These are phyloP conservation scores for Microbotryum intermedium DNA, from an alignment of 1,284 basidiomycete genomes.

Conservation along the genomic window DNA sequence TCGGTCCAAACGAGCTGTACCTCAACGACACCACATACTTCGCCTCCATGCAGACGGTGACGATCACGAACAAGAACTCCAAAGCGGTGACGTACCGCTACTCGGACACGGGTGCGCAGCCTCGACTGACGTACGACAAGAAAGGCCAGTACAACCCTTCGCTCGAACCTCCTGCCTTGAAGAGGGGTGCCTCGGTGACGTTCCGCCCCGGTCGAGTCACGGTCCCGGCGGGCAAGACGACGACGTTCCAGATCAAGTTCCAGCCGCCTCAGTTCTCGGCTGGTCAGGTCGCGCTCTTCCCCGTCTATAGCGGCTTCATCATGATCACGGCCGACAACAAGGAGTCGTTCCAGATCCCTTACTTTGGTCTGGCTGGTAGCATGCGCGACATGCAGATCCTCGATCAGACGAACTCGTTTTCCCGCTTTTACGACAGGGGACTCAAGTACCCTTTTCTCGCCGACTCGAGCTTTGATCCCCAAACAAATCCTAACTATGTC, in stretches of 20 bases:
- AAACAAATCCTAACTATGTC: too few relatives aligned
- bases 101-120: not conserved
- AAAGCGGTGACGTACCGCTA: constrained; percentile 11
- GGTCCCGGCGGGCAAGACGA: constrained; percentile 3
- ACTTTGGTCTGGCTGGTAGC: constrained; percentile 21
- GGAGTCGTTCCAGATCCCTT: constrained; percentile 14
- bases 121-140: not conserved
- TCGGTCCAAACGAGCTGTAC: constrained; percentile 54
- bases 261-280: constrained; percentile 5
- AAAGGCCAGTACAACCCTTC: not conserved
- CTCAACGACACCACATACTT: constrained; percentile 63
- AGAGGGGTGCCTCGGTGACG: too few relatives aligned
- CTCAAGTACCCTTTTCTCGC: too few relatives aligned
- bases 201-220: not conserved
- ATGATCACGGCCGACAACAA: not conserved
- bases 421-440: too few relatives aligned
- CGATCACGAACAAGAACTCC: constrained; percentile 33
- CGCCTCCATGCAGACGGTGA: constrained; percentile 41
- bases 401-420: too few relatives aligned
- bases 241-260: constrained; percentile 3
- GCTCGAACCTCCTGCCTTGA: too few relatives aligned
- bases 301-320: constrained; percentile 30
- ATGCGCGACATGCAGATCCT: constrained; percentile 22
- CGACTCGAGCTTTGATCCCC: too few relatives aligned
- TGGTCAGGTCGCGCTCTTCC: constrained; percentile 9